Evolutionary conservation across 2,329 filamentous ascomycete species (phyloP).

Genomic region (Emergomyces orientalis): DNA sequence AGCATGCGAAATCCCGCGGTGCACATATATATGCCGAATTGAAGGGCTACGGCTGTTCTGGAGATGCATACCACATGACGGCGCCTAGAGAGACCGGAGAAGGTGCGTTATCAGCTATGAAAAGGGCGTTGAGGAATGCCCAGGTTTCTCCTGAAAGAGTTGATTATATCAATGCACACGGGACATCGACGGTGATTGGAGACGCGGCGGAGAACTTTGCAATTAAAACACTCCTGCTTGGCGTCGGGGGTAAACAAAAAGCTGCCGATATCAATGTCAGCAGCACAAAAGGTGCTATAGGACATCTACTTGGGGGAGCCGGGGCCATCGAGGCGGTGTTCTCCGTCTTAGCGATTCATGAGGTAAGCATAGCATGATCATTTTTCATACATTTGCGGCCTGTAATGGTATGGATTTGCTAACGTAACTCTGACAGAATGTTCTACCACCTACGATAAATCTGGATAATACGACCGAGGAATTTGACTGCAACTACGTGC

Average conservation of each 20-base stretch:
- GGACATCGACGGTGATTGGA: constrained; percentile 76
- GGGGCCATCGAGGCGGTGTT: constrained; percentile 87
- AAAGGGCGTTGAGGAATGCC: constrained; percentile 65
- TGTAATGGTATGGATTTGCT: background rate
- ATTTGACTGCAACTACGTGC: constrained; percentile 78
- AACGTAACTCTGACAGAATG: constrained; percentile 45
- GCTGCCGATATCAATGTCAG: constrained; percentile 68
- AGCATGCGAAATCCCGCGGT: constrained; percentile 71
- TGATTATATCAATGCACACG: constrained; percentile 93
- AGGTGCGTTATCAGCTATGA: constrained; percentile 80
- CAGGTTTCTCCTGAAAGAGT: constrained; percentile 58
- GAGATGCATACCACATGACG: constrained; percentile 89
- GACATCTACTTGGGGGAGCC: constrained; percentile 83
- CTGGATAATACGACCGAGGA: constrained; percentile 56
- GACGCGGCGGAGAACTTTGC: constrained; percentile 82
- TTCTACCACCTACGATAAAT: constrained; percentile 80
- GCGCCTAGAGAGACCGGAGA: constrained; percentile 73
- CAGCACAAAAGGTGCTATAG: constrained; percentile 87
- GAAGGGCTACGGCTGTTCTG: constrained; percentile 78
- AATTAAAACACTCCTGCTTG: constrained; percentile 67
- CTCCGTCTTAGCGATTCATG: constrained; percentile 63
- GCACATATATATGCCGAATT: constrained; percentile 83
- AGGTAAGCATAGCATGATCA: constrained; percentile 48
- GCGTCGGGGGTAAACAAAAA: constrained; percentile 54
- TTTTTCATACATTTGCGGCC: background rate